Percentiles rank a stretch among this genome's conserved stretches.
Conservation (phyloP, 768 basidiomycete species). For the Roridomyces roridus region DNA sequence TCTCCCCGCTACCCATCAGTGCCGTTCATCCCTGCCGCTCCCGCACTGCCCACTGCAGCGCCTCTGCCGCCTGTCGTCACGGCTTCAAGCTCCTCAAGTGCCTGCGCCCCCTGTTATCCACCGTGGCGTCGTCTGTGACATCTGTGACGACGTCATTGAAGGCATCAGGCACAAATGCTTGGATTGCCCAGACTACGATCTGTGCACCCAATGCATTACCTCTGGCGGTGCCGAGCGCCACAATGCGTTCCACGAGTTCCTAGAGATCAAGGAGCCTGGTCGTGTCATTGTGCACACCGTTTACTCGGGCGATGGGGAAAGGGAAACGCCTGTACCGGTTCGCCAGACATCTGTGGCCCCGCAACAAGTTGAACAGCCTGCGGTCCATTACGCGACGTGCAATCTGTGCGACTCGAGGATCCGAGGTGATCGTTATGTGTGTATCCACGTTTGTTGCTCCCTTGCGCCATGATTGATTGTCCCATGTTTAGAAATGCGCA, state of each 20-base stretch:
- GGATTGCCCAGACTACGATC: conserved; percentile 79
- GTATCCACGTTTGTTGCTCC: conserved; percentile 29
- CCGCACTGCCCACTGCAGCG: conserved; percentile 7
- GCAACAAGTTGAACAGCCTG: conserved; percentile 25
- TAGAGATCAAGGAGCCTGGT: conserved; percentile 70
- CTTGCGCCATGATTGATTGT: conserved; percentile 3
- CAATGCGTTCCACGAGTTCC: conserved; percentile 73
- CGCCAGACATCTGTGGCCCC: conserved; percentile 14
- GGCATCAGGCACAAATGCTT: conserved; percentile 83
- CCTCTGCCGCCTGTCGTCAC: conserved; percentile 20
- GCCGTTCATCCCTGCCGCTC: conserved; percentile 20
- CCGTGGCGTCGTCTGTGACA: conserved; percentile 67
- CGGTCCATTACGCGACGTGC: conserved; percentile 72
- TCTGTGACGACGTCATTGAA: conserved; percentile 59
- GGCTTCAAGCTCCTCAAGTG: conserved; percentile 12
- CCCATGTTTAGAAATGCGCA: conserved; percentile 80
- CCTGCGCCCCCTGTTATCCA: conserved; percentile 52
- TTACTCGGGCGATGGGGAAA: conserved; percentile 46
- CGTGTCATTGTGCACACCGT: conserved; percentile 70
- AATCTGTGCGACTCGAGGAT: conserved; percentile 80
- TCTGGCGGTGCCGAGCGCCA: conserved; percentile 57
- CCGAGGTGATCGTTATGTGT: conserved; percentile 73
- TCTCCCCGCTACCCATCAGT: conserved; percentile 1
- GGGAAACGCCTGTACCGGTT: conserved; percentile 22
- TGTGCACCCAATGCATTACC: conserved; percentile 65